These are phyloP conservation scores for Rosa rugosa DNA, from an alignment of 306 rosid species.

Conservation along the genomic window DNA sequence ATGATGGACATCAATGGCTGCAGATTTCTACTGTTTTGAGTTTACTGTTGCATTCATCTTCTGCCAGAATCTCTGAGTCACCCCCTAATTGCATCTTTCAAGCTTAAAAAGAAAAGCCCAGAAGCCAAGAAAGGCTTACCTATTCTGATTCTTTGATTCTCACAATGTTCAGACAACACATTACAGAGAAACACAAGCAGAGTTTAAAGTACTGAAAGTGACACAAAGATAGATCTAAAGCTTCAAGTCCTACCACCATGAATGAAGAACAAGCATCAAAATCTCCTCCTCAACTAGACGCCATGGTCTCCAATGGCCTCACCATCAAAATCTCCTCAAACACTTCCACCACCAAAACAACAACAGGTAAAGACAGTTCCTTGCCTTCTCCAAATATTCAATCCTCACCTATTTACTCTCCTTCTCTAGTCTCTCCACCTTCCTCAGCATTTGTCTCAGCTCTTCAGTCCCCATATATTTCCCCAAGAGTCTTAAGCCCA, in stretches of 20 bases:
- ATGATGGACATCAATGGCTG: conserved; percentile 17
- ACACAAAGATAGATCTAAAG: not conserved
- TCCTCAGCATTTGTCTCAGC: conserved; percentile 97
- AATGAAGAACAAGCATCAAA: conserved; percentile 35
- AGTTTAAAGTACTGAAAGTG: not conserved
- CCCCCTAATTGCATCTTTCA: conserved; percentile 11
- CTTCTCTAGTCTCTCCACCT: conserved; percentile 76
- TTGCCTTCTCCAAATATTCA: conserved; percentile 53
- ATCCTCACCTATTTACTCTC: conserved; percentile 69
- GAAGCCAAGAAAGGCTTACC: not conserved
- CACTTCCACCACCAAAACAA: conserved; percentile 19
- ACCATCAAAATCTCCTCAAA: conserved; percentile 50
- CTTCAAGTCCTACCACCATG: conserved; percentile 18
- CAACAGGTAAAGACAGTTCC: conserved; percentile 18
- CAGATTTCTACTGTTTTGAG: conserved; percentile 13
- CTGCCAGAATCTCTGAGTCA: conserved; percentile 32
- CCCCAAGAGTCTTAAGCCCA: conserved; percentile 65
- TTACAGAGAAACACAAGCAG: not conserved
- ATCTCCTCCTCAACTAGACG: not conserved
- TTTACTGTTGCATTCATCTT: conserved; percentile 45
- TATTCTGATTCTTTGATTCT: not conserved
- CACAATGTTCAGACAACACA: conserved; percentile 7
- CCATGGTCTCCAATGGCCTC: conserved; percentile 40
- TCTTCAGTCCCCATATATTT: conserved; percentile 82
- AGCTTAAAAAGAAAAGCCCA: not conserved